phyloP scores from a whole-genome alignment of 306 rosid genomes.

The Cucurbita ficifolia region DNA sequence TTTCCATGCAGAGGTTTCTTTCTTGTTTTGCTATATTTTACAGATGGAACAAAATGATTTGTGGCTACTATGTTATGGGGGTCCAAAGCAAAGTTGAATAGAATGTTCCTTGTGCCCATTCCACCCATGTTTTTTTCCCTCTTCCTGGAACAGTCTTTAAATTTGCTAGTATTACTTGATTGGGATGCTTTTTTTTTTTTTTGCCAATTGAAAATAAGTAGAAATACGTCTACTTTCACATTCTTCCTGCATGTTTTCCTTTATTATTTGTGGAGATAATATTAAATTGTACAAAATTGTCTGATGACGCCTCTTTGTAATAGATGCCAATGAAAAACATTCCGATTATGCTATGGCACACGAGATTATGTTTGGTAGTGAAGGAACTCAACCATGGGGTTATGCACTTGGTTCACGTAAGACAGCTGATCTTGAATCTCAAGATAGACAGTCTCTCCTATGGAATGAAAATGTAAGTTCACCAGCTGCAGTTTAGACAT shows the following conservation, averaged over 20 bases:
- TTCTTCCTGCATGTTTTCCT: neutral
- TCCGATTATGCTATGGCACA: conserved; percentile 19
- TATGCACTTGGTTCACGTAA: conserved; percentile 32
- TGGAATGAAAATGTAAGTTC: conserved; percentile 43
- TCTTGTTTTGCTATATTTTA: neutral
- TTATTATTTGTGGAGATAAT: neutral
- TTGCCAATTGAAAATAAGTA: neutral
- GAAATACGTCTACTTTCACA: neutral
- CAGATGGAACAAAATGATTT: neutral
- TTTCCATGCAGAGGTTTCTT: neutral
- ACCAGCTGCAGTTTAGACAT: neutral
- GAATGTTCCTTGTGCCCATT: neutral
- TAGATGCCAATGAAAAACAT: conserved; percentile 23
- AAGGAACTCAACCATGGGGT: conserved; percentile 34
- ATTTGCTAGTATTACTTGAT: neutral
- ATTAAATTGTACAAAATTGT: conserved; percentile 12
- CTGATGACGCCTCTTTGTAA: conserved; percentile 12
- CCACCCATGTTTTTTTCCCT: neutral
- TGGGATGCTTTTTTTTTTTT: neutral
- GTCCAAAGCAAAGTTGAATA: neutral
- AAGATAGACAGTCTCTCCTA: conserved; percentile 18
- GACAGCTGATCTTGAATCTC: conserved; percentile 16
- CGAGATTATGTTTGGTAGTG: conserved; percentile 26
- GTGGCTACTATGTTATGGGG: neutral
- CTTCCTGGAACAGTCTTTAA: neutral